Evolutionary conservation across 2,329 filamentous ascomycete genomes (phyloP).

Genomic region (Pseudogymnoascus sp.): DNA sequence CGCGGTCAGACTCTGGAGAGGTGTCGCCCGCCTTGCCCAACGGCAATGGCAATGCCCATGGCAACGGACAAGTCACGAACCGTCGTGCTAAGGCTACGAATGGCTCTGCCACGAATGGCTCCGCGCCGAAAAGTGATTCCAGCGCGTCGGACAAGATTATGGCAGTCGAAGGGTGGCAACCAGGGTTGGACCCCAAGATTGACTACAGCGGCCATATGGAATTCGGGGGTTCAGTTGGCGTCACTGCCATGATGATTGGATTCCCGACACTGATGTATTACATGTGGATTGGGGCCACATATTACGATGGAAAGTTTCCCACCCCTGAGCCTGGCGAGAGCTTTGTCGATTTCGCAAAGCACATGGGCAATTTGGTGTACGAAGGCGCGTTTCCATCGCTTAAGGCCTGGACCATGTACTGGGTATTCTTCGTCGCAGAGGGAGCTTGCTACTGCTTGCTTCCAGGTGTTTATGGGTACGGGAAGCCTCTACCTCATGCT

Average conservation of each 20-base stretch:
- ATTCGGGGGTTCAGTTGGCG: constrained; percentile 81
- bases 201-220: constrained; percentile 62
- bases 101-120: constrained; percentile 7
- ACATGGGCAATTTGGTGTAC: constrained; percentile 66
- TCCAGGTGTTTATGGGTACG: constrained; percentile 79
- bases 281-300: constrained; percentile 95
- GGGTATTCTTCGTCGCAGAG: constrained; percentile 84
- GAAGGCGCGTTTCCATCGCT: constrained; percentile 74
- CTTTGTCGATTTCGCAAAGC: constrained; percentile 59
- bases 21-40: constrained; percentile 7
- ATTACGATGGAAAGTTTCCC: constrained; percentile 81
- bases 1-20: constrained; percentile 7
- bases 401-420: constrained; percentile 89
- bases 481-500: constrained; percentile 76
- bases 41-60: constrained; percentile 12
- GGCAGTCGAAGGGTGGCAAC: constrained; percentile 47
- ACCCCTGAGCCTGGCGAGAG: constrained; percentile 56
- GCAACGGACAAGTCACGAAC: constrained; percentile 6
- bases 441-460: constrained; percentile 73
- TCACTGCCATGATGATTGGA: constrained; percentile 75
- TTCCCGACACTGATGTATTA: constrained; percentile 98
- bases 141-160: constrained; percentile 14
- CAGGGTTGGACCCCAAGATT: constrained; percentile 51
- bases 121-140: constrained; percentile 8
- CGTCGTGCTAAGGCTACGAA: constrained; percentile 4